Base-by-base conservation (phyloP, 2,329 filamentous ascomycete species). In the Colletotrichum spinosum region DNA sequence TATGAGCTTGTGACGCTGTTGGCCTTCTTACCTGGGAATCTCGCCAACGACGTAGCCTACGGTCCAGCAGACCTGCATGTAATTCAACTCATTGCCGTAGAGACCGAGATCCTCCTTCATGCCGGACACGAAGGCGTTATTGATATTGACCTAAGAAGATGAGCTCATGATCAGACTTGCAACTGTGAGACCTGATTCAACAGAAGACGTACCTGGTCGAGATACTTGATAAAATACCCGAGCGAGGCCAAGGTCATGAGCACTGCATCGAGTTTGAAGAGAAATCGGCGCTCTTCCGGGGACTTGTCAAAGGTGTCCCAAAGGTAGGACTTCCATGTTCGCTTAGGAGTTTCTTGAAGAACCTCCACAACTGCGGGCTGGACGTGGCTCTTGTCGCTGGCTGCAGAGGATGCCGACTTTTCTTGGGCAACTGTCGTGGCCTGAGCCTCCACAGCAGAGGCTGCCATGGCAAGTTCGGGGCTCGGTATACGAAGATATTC, bases 281-380 rank as follows among this genome's bases (percentile, higher is more conserved):
- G 69, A 37, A 81, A 80, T 6, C 68, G 71, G 5, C 76, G 73
- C 65, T 81, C 79, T 44, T 79, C 76, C 0, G 77, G 77, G 1
- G 76, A 75, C 63, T 80, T 80, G 64, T 80, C 78, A 17, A 83
- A 76, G 0, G 80, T 81, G 61, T 84, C 82, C 81, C 82, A 84
- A 10, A 84, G 8, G 46, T 82, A 81, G 0, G 80, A 83, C 12
- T 76, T 75, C 82, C 82, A 84, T 41, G 78, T 82, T 53, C 68
- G 65, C 56, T 78, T 77, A 0, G 77, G 78, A 2, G 69, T 71
- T 38, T 74, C 64, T 34, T 73, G 69, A 11, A 72, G 45, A 6
- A 65, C 62, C n/a, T 65, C 57, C 7, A 46, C 50, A n/a, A 65
- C 10, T 8, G 55, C 44, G 2, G 35, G 54, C 11, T 44, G 37